Percentiles rank a stretch among this genome's conserved stretches.
phyloP scores from a whole-genome alignment of 345 rosid species.

The Bruguiera sexangula region DNA sequence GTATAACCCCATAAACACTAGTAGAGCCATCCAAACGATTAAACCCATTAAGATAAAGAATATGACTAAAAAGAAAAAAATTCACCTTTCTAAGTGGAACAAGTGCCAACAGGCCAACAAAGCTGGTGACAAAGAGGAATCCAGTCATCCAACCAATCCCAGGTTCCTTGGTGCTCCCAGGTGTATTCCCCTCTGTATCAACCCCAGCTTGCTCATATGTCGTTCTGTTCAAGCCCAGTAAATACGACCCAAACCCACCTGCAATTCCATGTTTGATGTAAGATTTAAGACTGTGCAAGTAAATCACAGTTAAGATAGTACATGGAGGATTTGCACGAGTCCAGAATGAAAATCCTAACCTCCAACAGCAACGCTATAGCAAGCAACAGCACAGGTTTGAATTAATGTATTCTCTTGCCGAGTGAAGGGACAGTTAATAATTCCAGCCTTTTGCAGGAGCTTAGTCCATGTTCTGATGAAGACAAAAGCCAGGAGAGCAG shows the following conservation, averaged over 20 bases:
- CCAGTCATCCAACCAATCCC: constrained; percentile 86
- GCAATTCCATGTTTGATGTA: constrained; percentile 12
- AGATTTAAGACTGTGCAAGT: not conserved
- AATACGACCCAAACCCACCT: constrained; percentile 97
- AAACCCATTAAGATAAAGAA: not conserved
- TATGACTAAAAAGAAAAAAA: not conserved
- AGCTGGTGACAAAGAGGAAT: constrained; percentile 66
- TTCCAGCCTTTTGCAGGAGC: constrained; percentile 66
- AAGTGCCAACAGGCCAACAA: constrained; percentile 78
- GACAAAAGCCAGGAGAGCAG: constrained; percentile 80
- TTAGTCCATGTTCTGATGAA: constrained; percentile 76
- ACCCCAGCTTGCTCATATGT: constrained; percentile 69
- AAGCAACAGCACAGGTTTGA: constrained; percentile 94
- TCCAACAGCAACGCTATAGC: constrained; percentile 87
- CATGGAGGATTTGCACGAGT: too few species aligned
- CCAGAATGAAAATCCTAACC: constrained; percentile 35
- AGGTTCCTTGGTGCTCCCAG: constrained; percentile 71
- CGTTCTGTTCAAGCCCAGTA: constrained; percentile 65
- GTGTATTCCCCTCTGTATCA: constrained; percentile 62
- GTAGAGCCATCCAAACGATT: not conserved
- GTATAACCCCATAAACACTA: not conserved
- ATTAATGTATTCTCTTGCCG: constrained; percentile 87
- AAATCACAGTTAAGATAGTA: not conserved
- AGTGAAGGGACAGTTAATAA: constrained; percentile 68
- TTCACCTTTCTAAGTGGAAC: constrained; percentile 85